Conservation (phyloP, 176 grass and related monocot species). For the Raddia guianensis region DNA sequence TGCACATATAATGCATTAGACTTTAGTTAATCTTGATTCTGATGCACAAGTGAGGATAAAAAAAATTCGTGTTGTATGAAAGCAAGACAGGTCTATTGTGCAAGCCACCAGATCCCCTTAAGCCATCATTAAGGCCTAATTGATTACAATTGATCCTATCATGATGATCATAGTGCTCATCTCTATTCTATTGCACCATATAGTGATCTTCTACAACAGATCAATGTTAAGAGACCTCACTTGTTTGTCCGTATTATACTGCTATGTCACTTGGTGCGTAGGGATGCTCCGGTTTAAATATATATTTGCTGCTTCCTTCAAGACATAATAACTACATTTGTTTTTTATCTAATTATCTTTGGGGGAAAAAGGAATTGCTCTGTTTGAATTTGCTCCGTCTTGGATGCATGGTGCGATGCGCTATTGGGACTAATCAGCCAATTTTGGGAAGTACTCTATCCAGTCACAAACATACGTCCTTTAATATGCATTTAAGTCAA, state of each 20-base stretch:
- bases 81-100: conserved; percentile 36
- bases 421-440: background rate
- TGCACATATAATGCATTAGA: background rate
- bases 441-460: background rate
- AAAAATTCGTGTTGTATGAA: background rate
- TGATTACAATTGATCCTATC: conserved; percentile 4
- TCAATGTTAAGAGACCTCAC: background rate
- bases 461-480: too few relatives aligned
- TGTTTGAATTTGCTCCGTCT: background rate
- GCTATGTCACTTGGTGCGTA: background rate
- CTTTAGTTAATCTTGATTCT: conserved; percentile 6
- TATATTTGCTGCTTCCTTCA: background rate
- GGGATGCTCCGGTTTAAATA: background rate
- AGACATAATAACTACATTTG: background rate
- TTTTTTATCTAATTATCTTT: background rate
- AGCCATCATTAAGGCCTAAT: conserved; percentile 3
- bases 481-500: too few relatives aligned
- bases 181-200: background rate
- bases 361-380: background rate
- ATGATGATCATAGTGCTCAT: background rate
- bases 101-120: conserved; percentile 12
- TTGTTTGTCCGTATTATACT: background rate
- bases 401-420: background rate
- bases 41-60: conserved; percentile 18
- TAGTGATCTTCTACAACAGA: background rate